Conservation (phyloP, 495 filamentous ascomycete species). For the Terfezia boudieri region DNA sequence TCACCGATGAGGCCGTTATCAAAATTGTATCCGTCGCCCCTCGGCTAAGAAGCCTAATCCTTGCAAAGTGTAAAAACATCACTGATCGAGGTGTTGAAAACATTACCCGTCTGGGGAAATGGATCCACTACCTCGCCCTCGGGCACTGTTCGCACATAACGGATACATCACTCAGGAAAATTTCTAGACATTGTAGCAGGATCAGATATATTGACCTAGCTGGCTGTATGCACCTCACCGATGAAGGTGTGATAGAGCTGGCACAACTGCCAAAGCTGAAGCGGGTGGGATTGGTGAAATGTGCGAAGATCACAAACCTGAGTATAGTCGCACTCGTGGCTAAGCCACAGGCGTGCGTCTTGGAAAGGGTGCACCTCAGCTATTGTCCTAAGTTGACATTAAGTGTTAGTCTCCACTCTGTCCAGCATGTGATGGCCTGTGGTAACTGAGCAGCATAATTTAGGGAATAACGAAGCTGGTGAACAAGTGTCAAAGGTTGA, state of each 20-base stretch:
- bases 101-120: conserved; percentile 79
- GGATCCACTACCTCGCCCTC: conserved; percentile 85
- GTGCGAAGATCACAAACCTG: conserved; percentile 58
- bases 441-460: no score
- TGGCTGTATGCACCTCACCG: conserved; percentile 78
- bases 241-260: conserved; percentile 62
- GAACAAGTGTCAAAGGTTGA: conserved; percentile 76
- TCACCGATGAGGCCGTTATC: conserved; percentile 70
- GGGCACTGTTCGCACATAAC: conserved; percentile 86
- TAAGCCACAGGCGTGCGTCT: conserved; percentile 24
- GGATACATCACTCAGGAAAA: conserved; percentile 56
- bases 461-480: conserved; percentile 80
- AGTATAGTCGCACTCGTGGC: conserved; percentile 55
- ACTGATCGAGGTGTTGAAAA: conserved; percentile 75
- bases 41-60: conserved; percentile 70
- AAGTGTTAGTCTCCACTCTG: conserved; percentile 31
- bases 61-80: conserved; percentile 82
- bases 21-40: conserved; percentile 71
- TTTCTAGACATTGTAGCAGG: conserved; percentile 71
- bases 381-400: conserved; percentile 74
- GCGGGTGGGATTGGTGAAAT: conserved; percentile 89
- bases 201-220: conserved; percentile 96
- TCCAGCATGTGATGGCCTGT: no score
- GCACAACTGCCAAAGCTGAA: conserved; percentile 78
- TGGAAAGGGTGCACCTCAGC: conserved; percentile 91